A percentile compares a stretch with the other conserved stretches of the same genome.
Conservation (phyloP, 73 alveolate species). For the Tetrahymena elliotti region DNA sequence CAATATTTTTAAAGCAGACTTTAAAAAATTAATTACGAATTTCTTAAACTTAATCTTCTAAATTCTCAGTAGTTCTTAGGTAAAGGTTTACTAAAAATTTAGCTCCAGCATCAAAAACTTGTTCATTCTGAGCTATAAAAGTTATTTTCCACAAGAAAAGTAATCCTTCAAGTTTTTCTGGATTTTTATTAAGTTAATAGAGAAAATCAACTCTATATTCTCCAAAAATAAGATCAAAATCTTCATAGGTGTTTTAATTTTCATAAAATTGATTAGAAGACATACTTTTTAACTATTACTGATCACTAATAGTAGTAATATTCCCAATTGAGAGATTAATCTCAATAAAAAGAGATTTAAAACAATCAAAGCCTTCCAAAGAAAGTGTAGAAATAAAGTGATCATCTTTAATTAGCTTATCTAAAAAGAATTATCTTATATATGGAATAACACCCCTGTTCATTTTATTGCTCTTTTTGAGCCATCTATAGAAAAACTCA, state of each 20-base stretch:
- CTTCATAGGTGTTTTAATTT: neutral
- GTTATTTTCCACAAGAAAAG: neutral
- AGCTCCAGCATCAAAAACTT: neutral
- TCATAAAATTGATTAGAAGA: neutral
- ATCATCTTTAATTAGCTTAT: neutral
- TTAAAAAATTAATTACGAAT: neutral
- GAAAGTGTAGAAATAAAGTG: neutral
- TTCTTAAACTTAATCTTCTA: neutral
- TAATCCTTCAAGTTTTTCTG: neutral
- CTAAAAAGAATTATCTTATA: neutral
- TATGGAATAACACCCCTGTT: neutral
- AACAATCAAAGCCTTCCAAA: neutral
- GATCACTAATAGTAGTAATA: neutral
- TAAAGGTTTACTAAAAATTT: neutral
- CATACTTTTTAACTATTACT: neutral
- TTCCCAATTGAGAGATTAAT: neutral
- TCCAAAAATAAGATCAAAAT: neutral
- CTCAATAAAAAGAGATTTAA: neutral
- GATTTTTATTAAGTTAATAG: neutral
- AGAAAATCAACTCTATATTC: neutral
- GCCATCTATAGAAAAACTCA: neutral
- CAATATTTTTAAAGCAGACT: neutral
- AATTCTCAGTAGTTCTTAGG: neutral
- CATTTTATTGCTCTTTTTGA: neutral
- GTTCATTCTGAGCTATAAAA: neutral